Evolutionary conservation across 768 basidiomycete genomes (phyloP).

Genomic region (Piloderma croceum): DNA sequence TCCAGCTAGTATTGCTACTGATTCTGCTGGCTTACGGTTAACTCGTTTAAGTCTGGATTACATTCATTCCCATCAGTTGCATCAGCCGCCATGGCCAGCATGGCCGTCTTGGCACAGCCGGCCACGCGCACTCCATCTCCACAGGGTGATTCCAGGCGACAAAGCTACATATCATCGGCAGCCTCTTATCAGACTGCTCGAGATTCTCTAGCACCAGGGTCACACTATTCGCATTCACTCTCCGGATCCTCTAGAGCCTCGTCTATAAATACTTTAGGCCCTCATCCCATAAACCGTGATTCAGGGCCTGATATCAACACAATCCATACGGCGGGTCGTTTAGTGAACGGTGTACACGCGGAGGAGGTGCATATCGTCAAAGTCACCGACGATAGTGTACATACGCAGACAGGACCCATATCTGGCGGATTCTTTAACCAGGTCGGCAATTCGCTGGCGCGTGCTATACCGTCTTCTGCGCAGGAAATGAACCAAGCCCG

Average conservation of each 20-base stretch:
- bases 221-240: constrained; percentile 19
- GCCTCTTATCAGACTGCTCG: constrained; percentile 33
- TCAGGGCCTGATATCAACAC: constrained; percentile 26
- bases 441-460: constrained; percentile 27
- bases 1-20: too few species aligned
- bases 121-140: constrained; percentile 22
- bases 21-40: too few species aligned
- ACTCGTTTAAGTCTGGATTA: too few species aligned
- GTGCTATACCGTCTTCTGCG: constrained; percentile 8
- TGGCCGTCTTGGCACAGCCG: constrained; percentile 10
- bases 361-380: constrained; percentile 53
- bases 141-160: constrained; percentile 13
- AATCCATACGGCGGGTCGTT: constrained; percentile 25
- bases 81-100: constrained; percentile 10
- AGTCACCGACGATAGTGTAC: constrained; percentile 44
- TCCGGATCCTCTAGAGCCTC: constrained; percentile 29
- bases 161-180: constrained; percentile 27
- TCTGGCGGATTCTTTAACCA: constrained; percentile 30
- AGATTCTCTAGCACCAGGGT: constrained; percentile 15
- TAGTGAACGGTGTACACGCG: constrained; percentile 21
- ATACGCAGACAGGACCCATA: constrained; percentile 34
- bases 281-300: constrained; percentile 12
- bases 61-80: too few species aligned
- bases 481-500: constrained; percentile 17
- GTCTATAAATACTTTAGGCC: constrained; percentile 28